phyloP scores from a whole-genome alignment of 2,329 filamentous ascomycete genomes.

The Colletotrichum sojae region DNA sequence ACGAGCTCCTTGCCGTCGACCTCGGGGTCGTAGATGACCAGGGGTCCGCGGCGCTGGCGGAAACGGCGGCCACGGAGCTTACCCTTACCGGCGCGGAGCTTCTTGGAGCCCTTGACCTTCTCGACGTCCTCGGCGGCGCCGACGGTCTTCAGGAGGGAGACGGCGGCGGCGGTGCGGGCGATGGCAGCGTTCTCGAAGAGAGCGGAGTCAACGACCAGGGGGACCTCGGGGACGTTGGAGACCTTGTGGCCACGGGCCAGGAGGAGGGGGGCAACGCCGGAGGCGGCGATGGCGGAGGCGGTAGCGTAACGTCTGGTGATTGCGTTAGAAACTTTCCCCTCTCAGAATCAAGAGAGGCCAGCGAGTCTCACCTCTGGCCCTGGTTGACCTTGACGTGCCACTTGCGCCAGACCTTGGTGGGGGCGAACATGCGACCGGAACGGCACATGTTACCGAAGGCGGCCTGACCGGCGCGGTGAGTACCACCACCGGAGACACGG shows the following conservation, averaged over 20 bases:
- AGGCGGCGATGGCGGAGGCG: conserved; percentile 96
- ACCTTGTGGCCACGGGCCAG: conserved; percentile 98
- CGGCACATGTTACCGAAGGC: conserved; percentile 99
- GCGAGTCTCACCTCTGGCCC: conserved; percentile 85
- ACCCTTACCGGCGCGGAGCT: conserved; percentile 98
- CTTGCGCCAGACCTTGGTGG: conserved; percentile 99
- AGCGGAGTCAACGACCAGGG: conserved; percentile 93
- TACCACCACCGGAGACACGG: conserved; percentile 99
- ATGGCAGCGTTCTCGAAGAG: conserved; percentile 85
- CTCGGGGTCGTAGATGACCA: conserved; percentile 97
- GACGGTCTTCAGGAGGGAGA: conserved; percentile 89
- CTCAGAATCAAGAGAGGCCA: not conserved
- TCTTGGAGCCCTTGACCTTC: conserved; percentile 97
- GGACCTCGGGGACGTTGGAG: conserved; percentile 92
- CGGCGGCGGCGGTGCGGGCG: conserved; percentile 89
- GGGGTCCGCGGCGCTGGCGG: conserved; percentile 97
- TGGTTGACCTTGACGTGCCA: conserved; percentile 99
- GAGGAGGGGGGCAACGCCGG: conserved; percentile 93
- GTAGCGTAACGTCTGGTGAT: conserved; percentile 89
- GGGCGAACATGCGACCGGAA: conserved; percentile 99
- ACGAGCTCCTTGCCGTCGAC: conserved; percentile 95
- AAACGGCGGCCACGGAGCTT: conserved; percentile 97
- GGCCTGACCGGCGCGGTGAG: conserved; percentile 99
- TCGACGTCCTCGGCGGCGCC: conserved; percentile 92
- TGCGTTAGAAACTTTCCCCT: conserved; percentile 16